phyloP scores from a whole-genome alignment of 2,329 filamentous ascomycete species.

The Xylaria polymorpha region DNA sequence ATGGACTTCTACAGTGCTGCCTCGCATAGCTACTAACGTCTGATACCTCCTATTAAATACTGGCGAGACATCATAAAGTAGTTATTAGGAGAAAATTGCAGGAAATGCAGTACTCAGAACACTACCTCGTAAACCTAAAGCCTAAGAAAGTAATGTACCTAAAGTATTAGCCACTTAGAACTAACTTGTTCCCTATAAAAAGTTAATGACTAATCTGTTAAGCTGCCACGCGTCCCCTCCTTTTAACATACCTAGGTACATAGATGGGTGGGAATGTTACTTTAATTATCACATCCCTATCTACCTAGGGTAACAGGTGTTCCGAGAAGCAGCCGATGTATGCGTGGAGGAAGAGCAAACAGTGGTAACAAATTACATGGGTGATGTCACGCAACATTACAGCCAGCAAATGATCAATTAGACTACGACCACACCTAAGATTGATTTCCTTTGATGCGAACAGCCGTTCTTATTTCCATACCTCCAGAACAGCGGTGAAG shows the following conservation, averaged over 20 bases:
- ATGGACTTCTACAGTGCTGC: too few relatives aligned
- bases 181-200: not conserved
- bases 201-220: not conserved
- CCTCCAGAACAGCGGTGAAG: not conserved
- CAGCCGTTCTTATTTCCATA: not conserved
- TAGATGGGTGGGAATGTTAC: conserved; percentile 2
- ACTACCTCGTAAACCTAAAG: too few relatives aligned
- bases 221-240: not conserved
- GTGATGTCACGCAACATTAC: conserved; percentile 13
- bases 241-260: not conserved
- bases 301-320: not conserved
- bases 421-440: not conserved
- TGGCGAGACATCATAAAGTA: too few relatives aligned
- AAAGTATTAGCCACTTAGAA: too few relatives aligned
- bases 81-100: too few relatives aligned
- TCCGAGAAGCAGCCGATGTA: not conserved
- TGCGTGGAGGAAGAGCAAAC: not conserved
- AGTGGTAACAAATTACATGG: not conserved
- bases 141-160: too few relatives aligned
- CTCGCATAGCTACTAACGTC: too few relatives aligned
- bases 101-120: too few relatives aligned
- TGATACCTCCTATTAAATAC: too few relatives aligned
- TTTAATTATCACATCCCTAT: conserved; percentile 2
- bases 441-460: conserved; percentile 14
- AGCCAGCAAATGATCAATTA: conserved; percentile 8